phyloP scores from a whole-genome alignment of 805 yeast species.

The Kuraishia capsulata region DNA sequence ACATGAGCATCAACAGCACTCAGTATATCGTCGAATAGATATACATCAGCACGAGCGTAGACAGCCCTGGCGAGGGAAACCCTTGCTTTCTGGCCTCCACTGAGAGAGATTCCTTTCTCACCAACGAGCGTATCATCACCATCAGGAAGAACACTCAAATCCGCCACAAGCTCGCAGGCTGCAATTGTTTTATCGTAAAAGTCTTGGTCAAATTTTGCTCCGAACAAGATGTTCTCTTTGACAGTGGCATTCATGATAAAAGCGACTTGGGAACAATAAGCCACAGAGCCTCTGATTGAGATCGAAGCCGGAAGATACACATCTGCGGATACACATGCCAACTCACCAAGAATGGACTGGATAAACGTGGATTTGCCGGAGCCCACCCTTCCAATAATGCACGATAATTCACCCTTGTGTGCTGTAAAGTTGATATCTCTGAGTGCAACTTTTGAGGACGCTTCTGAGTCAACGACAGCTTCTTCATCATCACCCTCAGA shows the following conservation, averaged over 20 bases:
- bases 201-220: slow-evolving; percentile 71
- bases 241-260: slow-evolving; percentile 97
- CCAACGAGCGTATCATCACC: slow-evolving; percentile 94
- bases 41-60: slow-evolving; percentile 87
- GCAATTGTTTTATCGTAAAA: slow-evolving; percentile 74
- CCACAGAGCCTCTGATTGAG: slow-evolving; percentile 32
- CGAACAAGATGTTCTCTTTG: slow-evolving; percentile 84
- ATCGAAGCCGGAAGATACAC: slow-evolving; percentile 10
- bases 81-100: slow-evolving; percentile 98
- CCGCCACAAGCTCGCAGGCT: slow-evolving; percentile 83
- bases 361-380: slow-evolving; percentile 57
- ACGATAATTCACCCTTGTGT: slow-evolving; percentile 41
- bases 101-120: slow-evolving; percentile 91
- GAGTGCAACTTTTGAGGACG: slow-evolving; percentile 30
- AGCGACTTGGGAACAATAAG: slow-evolving; percentile 67
- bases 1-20: slow-evolving; percentile 98
- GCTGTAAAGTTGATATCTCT: slow-evolving; percentile 39
- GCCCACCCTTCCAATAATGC: slow-evolving; percentile 63
- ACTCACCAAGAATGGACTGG: slow-evolving; percentile 44
- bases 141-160: slow-evolving; percentile 70
- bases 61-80: slow-evolving; percentile 92
- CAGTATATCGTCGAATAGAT: slow-evolving; percentile 83
- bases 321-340: slow-evolving; percentile 27
- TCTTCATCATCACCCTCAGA: slow-evolving; percentile 25
- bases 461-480: slow-evolving; percentile 15